Evolutionary conservation across 2,329 filamentous ascomycete genomes (phyloP).

Genomic region (Colletotrichum sp.): DNA sequence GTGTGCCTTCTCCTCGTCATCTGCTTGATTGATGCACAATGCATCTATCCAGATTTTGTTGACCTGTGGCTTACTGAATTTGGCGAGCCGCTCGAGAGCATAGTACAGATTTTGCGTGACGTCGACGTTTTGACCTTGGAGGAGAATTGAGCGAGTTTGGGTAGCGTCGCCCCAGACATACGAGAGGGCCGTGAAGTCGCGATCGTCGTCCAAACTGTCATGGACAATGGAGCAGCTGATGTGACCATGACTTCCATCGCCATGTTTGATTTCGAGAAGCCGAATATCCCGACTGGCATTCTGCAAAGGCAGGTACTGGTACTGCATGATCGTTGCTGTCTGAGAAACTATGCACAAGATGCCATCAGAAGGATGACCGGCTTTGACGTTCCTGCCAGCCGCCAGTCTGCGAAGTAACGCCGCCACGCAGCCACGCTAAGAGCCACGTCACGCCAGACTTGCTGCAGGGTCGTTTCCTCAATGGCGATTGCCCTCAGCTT

Average conservation of each 20-base stretch:
- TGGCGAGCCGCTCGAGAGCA: background rate
- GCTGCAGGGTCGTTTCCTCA: background rate
- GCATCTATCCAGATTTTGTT: conserved; percentile 26
- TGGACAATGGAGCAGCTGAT: background rate
- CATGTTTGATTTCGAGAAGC: background rate
- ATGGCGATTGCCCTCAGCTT: background rate
- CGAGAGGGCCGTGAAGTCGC: background rate
- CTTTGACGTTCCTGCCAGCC: background rate
- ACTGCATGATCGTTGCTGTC: background rate
- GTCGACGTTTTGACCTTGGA: background rate
- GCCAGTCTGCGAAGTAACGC: background rate
- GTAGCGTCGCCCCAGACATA: background rate
- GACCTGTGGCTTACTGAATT: background rate
- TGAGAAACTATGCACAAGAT: background rate
- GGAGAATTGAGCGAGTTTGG: background rate
- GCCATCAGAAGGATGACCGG: background rate
- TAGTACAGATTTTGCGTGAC: background rate
- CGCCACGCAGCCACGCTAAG: background rate
- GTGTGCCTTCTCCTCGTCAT: background rate
- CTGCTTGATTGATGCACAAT: conserved; percentile 3
- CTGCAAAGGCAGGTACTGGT: background rate
- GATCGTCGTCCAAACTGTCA: background rate
- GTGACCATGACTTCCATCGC: background rate
- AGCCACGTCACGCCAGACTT: background rate
- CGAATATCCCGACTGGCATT: background rate